phyloP scores from a whole-genome alignment of 441 rosid species.

The Mallotus repandus region DNA sequence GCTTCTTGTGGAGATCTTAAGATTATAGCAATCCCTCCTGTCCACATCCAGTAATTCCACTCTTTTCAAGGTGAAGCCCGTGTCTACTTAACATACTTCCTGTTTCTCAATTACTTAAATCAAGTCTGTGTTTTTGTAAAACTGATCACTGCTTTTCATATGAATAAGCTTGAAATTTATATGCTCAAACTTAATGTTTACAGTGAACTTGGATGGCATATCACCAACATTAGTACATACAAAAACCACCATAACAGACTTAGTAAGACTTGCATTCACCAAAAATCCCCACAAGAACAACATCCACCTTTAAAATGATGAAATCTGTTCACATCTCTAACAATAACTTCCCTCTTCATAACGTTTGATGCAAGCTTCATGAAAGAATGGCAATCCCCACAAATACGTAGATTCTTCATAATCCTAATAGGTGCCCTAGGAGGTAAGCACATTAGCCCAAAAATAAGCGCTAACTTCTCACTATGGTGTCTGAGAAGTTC shows the following conservation, averaged over 20 bases:
- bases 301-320: conserved; percentile 50
- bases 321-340: conserved; percentile 53
- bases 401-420: conserved; percentile 63
- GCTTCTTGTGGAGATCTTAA: no score
- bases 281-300: conserved; percentile 65
- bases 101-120: no score
- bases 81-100: no score
- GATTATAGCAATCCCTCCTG: no score
- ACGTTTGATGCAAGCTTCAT: conserved; percentile 55
- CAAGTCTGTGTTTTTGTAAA: no score
- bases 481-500: conserved; percentile 62
- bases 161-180: no score
- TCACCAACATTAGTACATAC: background rate
- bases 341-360: conserved; percentile 50
- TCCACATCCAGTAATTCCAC: no score
- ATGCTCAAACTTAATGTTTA: no score
- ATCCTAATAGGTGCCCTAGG: conserved; percentile 39
- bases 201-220: background rate
- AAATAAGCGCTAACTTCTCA: conserved; percentile 68
- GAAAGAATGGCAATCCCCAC: conserved; percentile 69
- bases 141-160: no score
- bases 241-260: background rate
- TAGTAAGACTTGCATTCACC: conserved; percentile 36
- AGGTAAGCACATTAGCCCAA: conserved; percentile 45
- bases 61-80: no score